Conservation (phyloP, 495 filamentous ascomycete genomes). For the Hyaloscypha hepaticicola region DNA sequence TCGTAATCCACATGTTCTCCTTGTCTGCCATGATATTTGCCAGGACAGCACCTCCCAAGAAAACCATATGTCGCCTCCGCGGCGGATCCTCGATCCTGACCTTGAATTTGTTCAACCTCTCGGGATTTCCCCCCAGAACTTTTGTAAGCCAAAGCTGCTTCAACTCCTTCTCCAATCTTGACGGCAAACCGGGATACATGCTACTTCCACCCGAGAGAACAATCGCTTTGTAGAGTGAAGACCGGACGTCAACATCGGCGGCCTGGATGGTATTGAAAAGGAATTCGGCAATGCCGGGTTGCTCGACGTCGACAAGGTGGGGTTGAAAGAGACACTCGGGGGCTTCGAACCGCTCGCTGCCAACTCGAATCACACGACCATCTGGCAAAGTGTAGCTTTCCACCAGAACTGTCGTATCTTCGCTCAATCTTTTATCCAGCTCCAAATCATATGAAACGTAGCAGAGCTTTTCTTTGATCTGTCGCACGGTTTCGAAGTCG, state of each 20-base stretch:
- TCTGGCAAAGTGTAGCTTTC: slow-evolving; percentile 97
- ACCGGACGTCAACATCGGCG: slow-evolving; percentile 91
- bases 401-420: slow-evolving; percentile 96
- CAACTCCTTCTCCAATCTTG: slow-evolving; percentile 93
- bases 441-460: slow-evolving; percentile 99
- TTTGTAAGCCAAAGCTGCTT: slow-evolving; percentile 98
- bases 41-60: slow-evolving; percentile 93
- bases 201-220: slow-evolving; percentile 94
- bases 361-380: slow-evolving; percentile 91
- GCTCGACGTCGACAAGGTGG: slow-evolving; percentile 95
- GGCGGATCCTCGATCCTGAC: slow-evolving; percentile 98
- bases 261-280: slow-evolving; percentile 98
- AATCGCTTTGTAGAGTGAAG: slow-evolving; percentile 92
- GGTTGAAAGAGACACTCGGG: slow-evolving; percentile 99
- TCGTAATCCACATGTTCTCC: slow-evolving; percentile 97
- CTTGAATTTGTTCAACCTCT: slow-evolving; percentile 97
- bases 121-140: slow-evolving; percentile 84
- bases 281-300: slow-evolving; percentile 93
- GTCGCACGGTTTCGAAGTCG: slow-evolving; percentile 98
- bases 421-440: slow-evolving; percentile 90
- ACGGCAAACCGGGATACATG: slow-evolving; percentile 98
- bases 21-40: slow-evolving; percentile 99
- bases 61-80: slow-evolving; percentile 96
- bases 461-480: slow-evolving; percentile 99
- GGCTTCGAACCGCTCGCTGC: slow-evolving; percentile 95